Evolutionary conservation across 768 basidiomycete genomes (phyloP).

Genomic region (Auricularia heimuer): DNA sequence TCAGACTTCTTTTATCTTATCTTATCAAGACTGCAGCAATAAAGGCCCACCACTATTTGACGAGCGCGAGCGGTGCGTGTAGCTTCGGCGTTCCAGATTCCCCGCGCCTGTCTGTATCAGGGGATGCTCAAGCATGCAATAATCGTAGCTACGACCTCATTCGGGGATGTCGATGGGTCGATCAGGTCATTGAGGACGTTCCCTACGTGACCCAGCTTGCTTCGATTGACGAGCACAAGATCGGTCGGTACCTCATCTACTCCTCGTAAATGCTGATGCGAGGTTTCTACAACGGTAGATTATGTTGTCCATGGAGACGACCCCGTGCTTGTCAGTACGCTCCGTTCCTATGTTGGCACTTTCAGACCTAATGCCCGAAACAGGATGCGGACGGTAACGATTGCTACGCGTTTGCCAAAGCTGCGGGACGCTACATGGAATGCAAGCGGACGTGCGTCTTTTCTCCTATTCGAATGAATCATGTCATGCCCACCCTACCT

Average conservation of each 20-base stretch:
- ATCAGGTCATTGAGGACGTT: conserved; percentile 11
- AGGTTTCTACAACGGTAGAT: conserved; percentile 5
- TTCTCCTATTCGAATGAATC: not conserved
- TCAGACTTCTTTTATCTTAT: not conserved
- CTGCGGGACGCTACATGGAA: conserved; percentile 8
- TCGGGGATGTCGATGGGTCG: conserved; percentile 11
- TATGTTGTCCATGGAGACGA: conserved; percentile 14
- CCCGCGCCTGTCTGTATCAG: too few relatives aligned
- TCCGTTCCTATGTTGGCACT: not conserved
- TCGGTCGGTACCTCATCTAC: conserved; percentile 5
- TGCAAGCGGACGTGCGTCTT: conserved; percentile 9
- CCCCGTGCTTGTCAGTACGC: conserved; percentile 6
- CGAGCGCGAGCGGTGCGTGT: conserved; percentile 9
- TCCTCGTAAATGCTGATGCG: not conserved
- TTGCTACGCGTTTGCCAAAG: conserved; percentile 9
- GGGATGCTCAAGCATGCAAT: not conserved
- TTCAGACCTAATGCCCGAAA: not conserved
- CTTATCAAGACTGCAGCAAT: conserved; percentile 3
- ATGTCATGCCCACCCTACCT: not conserved
- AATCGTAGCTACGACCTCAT: conserved; percentile 10
- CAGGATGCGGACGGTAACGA: conserved; percentile 11
- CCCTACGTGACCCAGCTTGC: conserved; percentile 11
- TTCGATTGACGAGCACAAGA: conserved; percentile 1
- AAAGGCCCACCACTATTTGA: conserved; percentile 14
- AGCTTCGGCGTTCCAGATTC: not conserved